Conservation (phyloP, 768 basidiomycete genomes). For the Amanita inopinata region DNA sequence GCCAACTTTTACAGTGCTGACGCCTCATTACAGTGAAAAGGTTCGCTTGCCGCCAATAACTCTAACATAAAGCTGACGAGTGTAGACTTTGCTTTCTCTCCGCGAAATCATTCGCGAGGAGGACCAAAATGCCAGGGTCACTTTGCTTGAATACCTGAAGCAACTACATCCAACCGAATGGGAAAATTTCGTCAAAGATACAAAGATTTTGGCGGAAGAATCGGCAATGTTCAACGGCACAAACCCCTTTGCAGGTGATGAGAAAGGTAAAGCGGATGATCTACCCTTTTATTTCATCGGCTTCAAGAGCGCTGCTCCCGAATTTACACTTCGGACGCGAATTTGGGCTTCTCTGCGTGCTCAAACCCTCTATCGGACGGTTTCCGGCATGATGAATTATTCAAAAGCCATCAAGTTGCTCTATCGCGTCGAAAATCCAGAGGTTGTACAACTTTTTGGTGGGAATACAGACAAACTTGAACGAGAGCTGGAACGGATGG, state of each 20-base stretch:
- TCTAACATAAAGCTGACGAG: slow-evolving; percentile 9
- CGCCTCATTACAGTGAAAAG: slow-evolving; percentile 99
- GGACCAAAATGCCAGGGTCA: slow-evolving; percentile 94
- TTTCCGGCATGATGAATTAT: slow-evolving; percentile 99
- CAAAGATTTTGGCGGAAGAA: slow-evolving; percentile 97
- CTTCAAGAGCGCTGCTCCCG: slow-evolving; percentile 97
- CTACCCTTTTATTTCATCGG: slow-evolving; percentile 97
- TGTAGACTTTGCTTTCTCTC: slow-evolving; percentile 83
- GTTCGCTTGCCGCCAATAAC: slow-evolving; percentile 26
- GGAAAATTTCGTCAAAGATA: slow-evolving; percentile 99
- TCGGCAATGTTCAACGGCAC: slow-evolving; percentile 76
- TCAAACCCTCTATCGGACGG: slow-evolving; percentile 96
- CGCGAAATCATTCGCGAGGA: slow-evolving; percentile 99
- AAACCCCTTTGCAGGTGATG: slow-evolving; percentile 57
- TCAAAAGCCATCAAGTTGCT: slow-evolving; percentile 98
- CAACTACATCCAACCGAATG: slow-evolving; percentile 97
- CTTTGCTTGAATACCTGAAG: slow-evolving; percentile 95
- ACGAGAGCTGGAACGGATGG: slow-evolving; percentile 95
- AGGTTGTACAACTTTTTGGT: slow-evolving; percentile 94
- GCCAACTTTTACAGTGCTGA: slow-evolving; percentile 98
- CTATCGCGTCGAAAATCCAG: slow-evolving; percentile 99
- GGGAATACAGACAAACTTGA: slow-evolving; percentile 97
- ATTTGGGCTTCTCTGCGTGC: slow-evolving; percentile 99
- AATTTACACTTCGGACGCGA: slow-evolving; percentile 95
- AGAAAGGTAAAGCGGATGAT: slow-evolving; percentile 88